Evolutionary conservation across 768 basidiomycete genomes (phyloP).

Genomic region (Hypholoma sublateritium): DNA sequence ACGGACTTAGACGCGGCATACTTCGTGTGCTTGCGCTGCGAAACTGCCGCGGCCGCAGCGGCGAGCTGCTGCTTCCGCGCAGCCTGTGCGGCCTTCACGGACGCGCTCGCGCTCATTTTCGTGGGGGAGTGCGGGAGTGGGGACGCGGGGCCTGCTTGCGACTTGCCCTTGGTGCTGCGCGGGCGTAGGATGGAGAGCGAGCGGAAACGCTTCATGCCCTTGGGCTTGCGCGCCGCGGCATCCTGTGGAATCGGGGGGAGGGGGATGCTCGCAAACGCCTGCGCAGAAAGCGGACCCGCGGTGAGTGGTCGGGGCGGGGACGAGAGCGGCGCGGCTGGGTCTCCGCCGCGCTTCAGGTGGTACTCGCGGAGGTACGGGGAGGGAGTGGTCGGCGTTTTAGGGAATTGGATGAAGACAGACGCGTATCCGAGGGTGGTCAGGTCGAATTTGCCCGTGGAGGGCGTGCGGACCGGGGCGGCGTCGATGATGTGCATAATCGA

Average conservation of each 20-base stretch:
- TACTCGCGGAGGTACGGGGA: conserved; percentile 28
- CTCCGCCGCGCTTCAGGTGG: conserved; percentile 12
- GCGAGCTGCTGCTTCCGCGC: conserved; percentile 1
- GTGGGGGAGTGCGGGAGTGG: conserved; percentile 24
- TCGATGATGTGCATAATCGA: conserved; percentile 46
- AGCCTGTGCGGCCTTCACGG: conserved; percentile 15
- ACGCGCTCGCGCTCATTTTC: conserved; percentile 16
- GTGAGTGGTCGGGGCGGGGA: conserved; percentile 14
- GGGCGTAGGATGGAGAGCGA: conserved; percentile 51
- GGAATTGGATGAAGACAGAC: conserved; percentile 61
- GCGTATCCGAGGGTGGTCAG: conserved; percentile 65
- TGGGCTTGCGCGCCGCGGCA: conserved; percentile 13
- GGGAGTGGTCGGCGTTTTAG: conserved; percentile 48
- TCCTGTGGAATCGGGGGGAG: conserved; percentile 22
- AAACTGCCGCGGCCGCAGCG: conserved; percentile 22
- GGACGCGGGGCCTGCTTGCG: conserved; percentile 17
- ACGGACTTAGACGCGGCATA: neutral
- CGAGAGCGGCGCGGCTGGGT: conserved; percentile 1
- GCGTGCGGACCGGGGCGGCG: conserved; percentile 43
- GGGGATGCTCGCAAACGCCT: conserved; percentile 18
- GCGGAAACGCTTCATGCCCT: conserved; percentile 23
- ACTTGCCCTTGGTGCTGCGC: conserved; percentile 33
- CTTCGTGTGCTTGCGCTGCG: conserved; percentile 42
- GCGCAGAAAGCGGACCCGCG: conserved; percentile 14
- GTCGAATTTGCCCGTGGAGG: conserved; percentile 51